Conservation (phyloP, 2,329 filamentous ascomycete genomes). For the Pezicula radicicola region DNA sequence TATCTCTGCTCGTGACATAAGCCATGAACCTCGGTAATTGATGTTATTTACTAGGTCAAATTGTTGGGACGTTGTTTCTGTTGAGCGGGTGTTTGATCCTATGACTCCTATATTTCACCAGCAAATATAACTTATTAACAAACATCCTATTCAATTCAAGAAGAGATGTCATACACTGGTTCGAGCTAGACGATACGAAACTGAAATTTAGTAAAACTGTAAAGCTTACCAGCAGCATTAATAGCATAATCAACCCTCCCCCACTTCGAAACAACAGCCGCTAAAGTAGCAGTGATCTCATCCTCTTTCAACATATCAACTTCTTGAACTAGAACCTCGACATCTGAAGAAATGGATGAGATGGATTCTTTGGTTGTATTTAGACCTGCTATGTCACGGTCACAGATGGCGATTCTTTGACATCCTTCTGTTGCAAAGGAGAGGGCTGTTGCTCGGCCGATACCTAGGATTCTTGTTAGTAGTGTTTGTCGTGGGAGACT, state of each 20-base stretch:
- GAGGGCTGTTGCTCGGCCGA: conserved; percentile 38
- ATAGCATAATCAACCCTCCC: conserved; percentile 43
- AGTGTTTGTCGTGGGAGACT: not conserved
- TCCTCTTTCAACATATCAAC: conserved; percentile 34
- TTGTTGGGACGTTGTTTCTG: conserved; percentile 30
- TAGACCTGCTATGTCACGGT: conserved; percentile 35
- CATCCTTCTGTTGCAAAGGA: conserved; percentile 44
- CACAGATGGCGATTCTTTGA: conserved; percentile 37
- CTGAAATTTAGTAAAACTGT: not conserved
- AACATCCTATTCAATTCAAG: not conserved
- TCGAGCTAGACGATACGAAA: not conserved
- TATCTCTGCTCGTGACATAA: conserved; percentile 40
- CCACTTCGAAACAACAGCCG: conserved; percentile 29
- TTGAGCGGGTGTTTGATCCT: conserved; percentile 17
- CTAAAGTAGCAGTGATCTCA: conserved; percentile 32
- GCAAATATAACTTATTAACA: not conserved
- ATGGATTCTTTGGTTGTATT: conserved; percentile 24
- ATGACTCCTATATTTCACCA: conserved; percentile 12
- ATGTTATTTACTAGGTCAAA: conserved; percentile 40
- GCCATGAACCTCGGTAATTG: conserved; percentile 43
- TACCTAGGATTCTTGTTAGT: conserved; percentile 29
- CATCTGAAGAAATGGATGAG: conserved; percentile 14
- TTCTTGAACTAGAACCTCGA: conserved; percentile 20
- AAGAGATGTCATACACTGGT: not conserved
- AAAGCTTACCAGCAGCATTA: conserved; percentile 37